phyloP scores from a whole-genome alignment of 75 land plant species.

The Picea sitchensis region DNA sequence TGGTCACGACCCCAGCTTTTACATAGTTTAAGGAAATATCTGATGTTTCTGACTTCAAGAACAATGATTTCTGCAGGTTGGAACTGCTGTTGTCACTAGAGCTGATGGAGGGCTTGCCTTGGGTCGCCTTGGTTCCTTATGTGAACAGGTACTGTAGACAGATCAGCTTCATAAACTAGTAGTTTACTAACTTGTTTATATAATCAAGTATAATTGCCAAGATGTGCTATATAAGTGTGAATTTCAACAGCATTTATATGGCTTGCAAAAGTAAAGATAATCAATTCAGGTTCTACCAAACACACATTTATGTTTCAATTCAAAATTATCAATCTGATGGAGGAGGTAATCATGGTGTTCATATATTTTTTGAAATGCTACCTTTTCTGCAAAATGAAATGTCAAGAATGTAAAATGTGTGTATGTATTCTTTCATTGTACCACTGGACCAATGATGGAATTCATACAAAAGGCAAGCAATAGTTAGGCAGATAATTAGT shows the following conservation, averaged over 20 bases:
- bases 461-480: not conserved
- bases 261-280: not conserved
- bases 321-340: not conserved
- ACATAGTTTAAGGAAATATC: not conserved
- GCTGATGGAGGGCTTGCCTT: conserved; percentile 85
- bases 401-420: no score
- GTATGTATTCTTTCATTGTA: not conserved
- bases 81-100: conserved; percentile 92
- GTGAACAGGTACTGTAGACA: conserved; percentile 67
- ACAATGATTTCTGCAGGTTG: conserved; percentile 51
- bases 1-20: not conserved
- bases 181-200: not conserved
- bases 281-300: not conserved
- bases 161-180: not conserved
- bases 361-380: no score
- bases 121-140: conserved; percentile 80
- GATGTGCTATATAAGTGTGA: not conserved
- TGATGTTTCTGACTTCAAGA: conserved; percentile 5
- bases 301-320: not conserved
- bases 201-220: not conserved
- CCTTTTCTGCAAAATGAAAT: no score
- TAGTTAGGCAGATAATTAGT: not conserved
- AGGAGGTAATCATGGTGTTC: not conserved
- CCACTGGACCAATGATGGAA: not conserved
- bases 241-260: not conserved